Conservation (phyloP, 345 rosid genomes). For the Zanthoxylum bungeanum region DNA sequence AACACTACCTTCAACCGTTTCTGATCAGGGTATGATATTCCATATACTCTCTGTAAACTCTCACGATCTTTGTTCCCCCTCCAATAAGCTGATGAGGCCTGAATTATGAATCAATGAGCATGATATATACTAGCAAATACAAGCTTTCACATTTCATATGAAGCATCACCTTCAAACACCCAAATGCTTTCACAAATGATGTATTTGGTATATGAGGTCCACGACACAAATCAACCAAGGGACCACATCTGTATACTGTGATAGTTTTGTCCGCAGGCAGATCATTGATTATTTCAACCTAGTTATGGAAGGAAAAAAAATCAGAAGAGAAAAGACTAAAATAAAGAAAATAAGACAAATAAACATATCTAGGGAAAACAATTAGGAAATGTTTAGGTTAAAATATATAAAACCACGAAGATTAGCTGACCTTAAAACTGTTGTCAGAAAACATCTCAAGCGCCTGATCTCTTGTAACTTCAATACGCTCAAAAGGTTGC, state of each 20-base stretch:
- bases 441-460: conserved; percentile 89
- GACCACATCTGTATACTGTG: conserved; percentile 97
- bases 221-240: conserved; percentile 93
- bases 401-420: not conserved
- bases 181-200: conserved; percentile 91
- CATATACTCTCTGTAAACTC: conserved; percentile 97
- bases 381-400: conserved; percentile 3
- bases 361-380: not conserved
- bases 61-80: conserved; percentile 85
- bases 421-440: conserved; percentile 68
- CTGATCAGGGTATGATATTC: conserved; percentile 94
- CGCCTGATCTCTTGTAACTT: conserved; percentile 85
- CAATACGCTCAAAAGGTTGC: conserved; percentile 97
- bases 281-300: conserved; percentile 89
- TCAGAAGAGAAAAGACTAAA: conserved; percentile 15
- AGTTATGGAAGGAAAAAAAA: conserved; percentile 23
- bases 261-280: conserved; percentile 89
- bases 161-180: conserved; percentile 73
- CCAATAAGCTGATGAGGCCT: conserved; percentile 99
- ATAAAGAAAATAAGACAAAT: not conserved
- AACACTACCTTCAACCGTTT: conserved; percentile 69
- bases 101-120: conserved; percentile 17
- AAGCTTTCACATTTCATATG: conserved; percentile 7
- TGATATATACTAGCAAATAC: conserved; percentile 9
- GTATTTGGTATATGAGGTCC: conserved; percentile 99